Evolutionary conservation across 306 rosid genomes (phyloP).

Genomic region (Ormosia emarginata): DNA sequence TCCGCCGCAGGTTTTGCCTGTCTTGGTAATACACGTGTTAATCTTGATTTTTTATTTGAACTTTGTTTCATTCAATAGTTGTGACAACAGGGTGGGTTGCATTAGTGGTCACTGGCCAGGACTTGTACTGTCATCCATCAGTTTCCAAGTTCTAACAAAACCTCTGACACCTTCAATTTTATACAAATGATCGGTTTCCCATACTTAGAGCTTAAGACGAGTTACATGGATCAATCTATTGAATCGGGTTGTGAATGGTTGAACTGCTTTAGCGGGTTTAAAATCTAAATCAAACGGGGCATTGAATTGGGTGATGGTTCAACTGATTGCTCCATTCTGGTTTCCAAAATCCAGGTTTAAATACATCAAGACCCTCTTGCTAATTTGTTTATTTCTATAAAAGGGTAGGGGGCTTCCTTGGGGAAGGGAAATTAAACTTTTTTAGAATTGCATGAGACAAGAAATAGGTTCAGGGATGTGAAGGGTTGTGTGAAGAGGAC

Average conservation of each 20-base stretch:
- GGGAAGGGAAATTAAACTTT: not conserved
- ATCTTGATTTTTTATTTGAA: not conserved
- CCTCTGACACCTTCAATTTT: not conserved
- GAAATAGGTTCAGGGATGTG: not conserved
- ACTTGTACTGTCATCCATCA: constrained; percentile 5
- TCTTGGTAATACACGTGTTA: constrained; percentile 54
- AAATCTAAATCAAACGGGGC: not conserved
- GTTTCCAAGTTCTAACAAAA: constrained; percentile 1
- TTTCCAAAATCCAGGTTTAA: not conserved
- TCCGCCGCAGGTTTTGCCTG: constrained; percentile 99
- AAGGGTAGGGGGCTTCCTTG: not conserved
- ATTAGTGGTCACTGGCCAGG: constrained; percentile 2
- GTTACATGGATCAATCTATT: constrained; percentile 6
- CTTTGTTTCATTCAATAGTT: constrained; percentile 5
- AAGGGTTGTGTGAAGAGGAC: not conserved
- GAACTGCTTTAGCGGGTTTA: not conserved
- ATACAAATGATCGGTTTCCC: not conserved
- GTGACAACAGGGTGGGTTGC: not conserved
- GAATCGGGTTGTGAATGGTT: not conserved
- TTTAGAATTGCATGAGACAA: not conserved
- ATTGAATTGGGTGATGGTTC: not conserved
- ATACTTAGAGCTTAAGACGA: not conserved
- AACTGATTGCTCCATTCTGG: not conserved
- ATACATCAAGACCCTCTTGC: not conserved
- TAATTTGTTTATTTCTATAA: not conserved